Percentiles rank a stretch among this genome's conserved stretches.
Conservation (phyloP, 306 rosid genomes). For the Cicer pinnatifidum region DNA sequence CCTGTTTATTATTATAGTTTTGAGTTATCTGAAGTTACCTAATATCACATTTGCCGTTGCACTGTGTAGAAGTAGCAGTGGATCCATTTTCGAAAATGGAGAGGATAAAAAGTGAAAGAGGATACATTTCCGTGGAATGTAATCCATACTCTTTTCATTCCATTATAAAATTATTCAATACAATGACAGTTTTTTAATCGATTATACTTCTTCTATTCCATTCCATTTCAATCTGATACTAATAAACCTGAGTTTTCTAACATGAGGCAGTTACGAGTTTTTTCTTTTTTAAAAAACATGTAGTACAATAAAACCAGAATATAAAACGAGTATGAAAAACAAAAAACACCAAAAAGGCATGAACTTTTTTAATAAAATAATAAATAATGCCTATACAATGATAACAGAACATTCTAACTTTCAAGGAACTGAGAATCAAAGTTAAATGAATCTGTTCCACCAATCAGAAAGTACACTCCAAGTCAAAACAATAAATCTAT, state of each 20-base stretch:
- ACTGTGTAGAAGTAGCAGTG: too few relatives aligned
- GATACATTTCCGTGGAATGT: too few relatives aligned
- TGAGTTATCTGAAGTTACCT: too few relatives aligned
- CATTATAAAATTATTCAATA: background rate
- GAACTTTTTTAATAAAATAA: slow-evolving; percentile 36
- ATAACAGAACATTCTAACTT: slow-evolving; percentile 44
- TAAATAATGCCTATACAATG: slow-evolving; percentile 52
- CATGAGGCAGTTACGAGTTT: too few relatives aligned
- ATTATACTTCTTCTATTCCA: background rate
- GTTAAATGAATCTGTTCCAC: slow-evolving; percentile 41
- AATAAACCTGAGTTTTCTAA: background rate
- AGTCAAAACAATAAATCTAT: slow-evolving; percentile 42
- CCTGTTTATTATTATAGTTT: too few relatives aligned
- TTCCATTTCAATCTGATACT: background rate
- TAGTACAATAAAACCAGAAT: slow-evolving; percentile 30
- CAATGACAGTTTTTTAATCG: background rate
- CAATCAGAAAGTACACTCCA: slow-evolving; percentile 40
- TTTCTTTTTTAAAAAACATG: too few relatives aligned
- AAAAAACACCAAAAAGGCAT: background rate
- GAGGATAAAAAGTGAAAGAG: too few relatives aligned
- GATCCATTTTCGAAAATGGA: too few relatives aligned
- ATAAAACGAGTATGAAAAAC: slow-evolving; percentile 2
- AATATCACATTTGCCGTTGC: too few relatives aligned
- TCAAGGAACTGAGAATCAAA: slow-evolving; percentile 38
- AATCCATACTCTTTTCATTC: background rate